Evolutionary conservation across 2,329 filamentous ascomycete species (phyloP).

Genomic region (Colletotrichum gloeosporioides): DNA sequence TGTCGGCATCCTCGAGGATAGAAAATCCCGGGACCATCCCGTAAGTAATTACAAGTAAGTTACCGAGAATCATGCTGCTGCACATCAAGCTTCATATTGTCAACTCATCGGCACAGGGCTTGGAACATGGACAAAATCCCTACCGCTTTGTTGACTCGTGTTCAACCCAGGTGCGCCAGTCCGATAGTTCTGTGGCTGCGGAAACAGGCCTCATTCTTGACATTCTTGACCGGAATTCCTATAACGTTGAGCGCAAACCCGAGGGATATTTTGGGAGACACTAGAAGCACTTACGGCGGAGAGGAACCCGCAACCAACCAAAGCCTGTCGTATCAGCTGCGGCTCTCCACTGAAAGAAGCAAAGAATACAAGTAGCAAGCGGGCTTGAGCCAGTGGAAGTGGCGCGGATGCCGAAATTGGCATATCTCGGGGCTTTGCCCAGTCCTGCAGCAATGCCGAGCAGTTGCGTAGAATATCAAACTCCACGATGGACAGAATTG

Average conservation of each 20-base stretch:
- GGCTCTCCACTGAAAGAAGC: background rate
- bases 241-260: fast-evolving
- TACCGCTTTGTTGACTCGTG: background rate
- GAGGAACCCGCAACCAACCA: background rate
- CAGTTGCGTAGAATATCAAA: background rate
- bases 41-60: background rate
- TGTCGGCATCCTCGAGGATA: background rate
- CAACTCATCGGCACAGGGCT: background rate
- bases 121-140: background rate
- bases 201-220: background rate
- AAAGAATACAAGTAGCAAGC: background rate
- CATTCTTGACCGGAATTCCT: background rate
- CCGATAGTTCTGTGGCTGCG: fast-evolving
- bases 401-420: background rate
- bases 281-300: background rate
- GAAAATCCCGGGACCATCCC: background rate
- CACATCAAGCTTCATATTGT: background rate
- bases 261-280: fast-evolving
- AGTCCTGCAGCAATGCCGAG: background rate
- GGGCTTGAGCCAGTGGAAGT: background rate
- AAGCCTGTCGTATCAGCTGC: background rate
- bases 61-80: background rate
- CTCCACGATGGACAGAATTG: background rate
- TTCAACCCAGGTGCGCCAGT: background rate
- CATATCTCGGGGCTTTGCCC: background rate